Evolutionary conservation across 208 protist species (phyloP), one percentile per base, ranked within the genome.

Genomic region (Phytomonas sp.): DNA sequence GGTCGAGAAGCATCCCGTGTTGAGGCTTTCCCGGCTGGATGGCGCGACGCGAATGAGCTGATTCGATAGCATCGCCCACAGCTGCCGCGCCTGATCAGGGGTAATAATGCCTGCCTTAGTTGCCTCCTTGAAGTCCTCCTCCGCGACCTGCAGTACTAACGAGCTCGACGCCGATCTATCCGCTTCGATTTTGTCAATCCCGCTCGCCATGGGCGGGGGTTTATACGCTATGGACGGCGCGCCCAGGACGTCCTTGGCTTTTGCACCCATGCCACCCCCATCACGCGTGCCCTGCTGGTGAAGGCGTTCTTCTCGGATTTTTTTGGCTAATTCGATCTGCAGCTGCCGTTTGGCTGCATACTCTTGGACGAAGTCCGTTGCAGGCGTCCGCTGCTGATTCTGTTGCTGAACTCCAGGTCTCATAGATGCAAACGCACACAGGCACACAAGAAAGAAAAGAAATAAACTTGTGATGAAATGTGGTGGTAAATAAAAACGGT

Each of bases 31-130:
- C 40, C 34, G 62, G 4, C 71, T 66, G 23, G 74, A 65, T 11
- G 74, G 74, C 20, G 76, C 84, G 26, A 89, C 78, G 29, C 81
- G 85, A 28, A 94, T 85, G 43, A 89, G 79, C 63, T 92, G 83
- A 61, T 91, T 87, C 31, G 84, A 92, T 13, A 92, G 73, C 86
- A 94, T 94, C 17, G 86, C 89, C 89, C 89, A 94, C 34, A 94
- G 81, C 75, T 94, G 89, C 8, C 86, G 78, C 0, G 86, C 83
- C 70, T 94, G 89, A 68, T 92, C 89, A 3, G 84, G 83, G 9
- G 84, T 94, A 75, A 94, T 94, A 60, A 94, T 88, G 60, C 86
- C 86, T 0, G 80, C 72, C 40, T 86, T 73, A 30, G 86, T 85
- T 17, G 89, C 89, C 31, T 81, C 68, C 67, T 87, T 87, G 61